A percentile compares a stretch with the other conserved stretches of the same genome.
These are phyloP conservation scores for Emericellopsis atlantica DNA, from an alignment of 2,329 filamentous ascomycete genomes.

Conservation along the genomic window DNA sequence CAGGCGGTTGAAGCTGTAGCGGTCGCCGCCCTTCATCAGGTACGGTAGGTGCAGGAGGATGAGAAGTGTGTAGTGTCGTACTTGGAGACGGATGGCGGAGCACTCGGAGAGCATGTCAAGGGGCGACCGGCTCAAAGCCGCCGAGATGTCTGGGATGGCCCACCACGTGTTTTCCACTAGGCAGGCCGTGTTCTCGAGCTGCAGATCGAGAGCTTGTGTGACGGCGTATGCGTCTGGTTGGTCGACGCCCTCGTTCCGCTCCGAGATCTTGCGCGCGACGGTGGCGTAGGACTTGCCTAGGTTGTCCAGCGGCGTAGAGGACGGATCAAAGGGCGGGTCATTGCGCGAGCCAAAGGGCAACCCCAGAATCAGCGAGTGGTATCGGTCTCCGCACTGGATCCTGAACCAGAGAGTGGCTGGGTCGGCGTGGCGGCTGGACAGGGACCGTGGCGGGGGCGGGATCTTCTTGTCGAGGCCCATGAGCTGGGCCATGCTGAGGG, in stretches of 20 bases:
- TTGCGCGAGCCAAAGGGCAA: slow-evolving; percentile 30
- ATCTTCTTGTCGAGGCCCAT: slow-evolving; percentile 30
- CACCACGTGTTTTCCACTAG: slow-evolving; percentile 34
- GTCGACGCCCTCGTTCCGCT: slow-evolving; percentile 26
- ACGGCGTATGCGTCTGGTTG: slow-evolving; percentile 21
- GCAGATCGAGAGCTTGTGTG: slow-evolving; percentile 30
- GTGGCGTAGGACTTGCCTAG: slow-evolving; percentile 31
- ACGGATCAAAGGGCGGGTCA: slow-evolving; percentile 18
- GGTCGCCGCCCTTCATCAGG: slow-evolving; percentile 28
- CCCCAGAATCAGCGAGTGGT: slow-evolving; percentile 36
- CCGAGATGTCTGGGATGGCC: slow-evolving; percentile 19
- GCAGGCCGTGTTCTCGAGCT: slow-evolving; percentile 29
- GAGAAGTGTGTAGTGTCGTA: slow-evolving; percentile 36
- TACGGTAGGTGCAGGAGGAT: slow-evolving; percentile 42
- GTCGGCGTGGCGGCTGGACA: slow-evolving; percentile 9
- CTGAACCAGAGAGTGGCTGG: slow-evolving; percentile 31
- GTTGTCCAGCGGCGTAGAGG: slow-evolving; percentile 23
- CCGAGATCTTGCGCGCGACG: slow-evolving; percentile 29
- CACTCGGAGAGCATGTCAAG: slow-evolving; percentile 9
- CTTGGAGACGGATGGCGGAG: slow-evolving; percentile 28
- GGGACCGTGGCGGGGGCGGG: slow-evolving; percentile 20
- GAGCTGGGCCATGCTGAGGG: slow-evolving; percentile 35
- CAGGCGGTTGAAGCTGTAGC: slow-evolving; percentile 29
- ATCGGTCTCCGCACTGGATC: slow-evolving; percentile 35
- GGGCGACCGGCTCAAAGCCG: slow-evolving; percentile 4